A percentile compares a stretch with the other conserved stretches of the same genome.
Conservation (phyloP, 1,139 yeast species). For the Geotrichum aggregatum region DNA sequence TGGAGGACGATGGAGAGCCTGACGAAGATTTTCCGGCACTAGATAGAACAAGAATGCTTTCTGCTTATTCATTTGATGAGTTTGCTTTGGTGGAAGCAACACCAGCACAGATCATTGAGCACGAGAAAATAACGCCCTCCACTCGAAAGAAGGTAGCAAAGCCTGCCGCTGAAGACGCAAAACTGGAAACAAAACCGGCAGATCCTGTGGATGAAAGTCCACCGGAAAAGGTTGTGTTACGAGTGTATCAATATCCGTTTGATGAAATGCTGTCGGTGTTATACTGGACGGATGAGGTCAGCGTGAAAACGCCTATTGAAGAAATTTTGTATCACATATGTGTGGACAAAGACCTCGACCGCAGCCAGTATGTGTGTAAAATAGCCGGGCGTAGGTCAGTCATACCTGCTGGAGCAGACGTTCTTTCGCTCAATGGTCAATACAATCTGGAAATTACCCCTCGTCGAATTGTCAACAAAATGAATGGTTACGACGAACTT, state of each 20-base stretch:
- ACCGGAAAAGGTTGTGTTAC: conserved; percentile 23
- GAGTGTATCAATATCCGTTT: conserved; percentile 37
- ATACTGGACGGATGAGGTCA: conserved; percentile 32
- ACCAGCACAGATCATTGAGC: conserved; percentile 36
- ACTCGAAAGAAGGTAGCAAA: conserved; percentile 11
- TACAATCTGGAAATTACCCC: conserved; percentile 34
- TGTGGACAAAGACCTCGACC: conserved; percentile 36
- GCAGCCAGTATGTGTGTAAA: conserved; percentile 37
- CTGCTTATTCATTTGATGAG: conserved; percentile 45
- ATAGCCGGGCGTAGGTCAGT: conserved; percentile 32
- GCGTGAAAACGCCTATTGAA: conserved; percentile 27
- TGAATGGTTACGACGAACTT: conserved; percentile 30
- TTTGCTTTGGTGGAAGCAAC: conserved; percentile 45
- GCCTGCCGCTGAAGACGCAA: neutral
- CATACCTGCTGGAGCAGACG: conserved; percentile 14
- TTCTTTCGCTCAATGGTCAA: conserved; percentile 28
- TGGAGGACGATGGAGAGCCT: conserved; percentile 47
- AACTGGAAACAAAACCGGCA: conserved; percentile 8
- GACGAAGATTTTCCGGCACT: conserved; percentile 48
- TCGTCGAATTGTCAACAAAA: conserved; percentile 30
- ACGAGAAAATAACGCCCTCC: conserved; percentile 37
- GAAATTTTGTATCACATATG: conserved; percentile 37
- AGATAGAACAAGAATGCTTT: conserved; percentile 41
- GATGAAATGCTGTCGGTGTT: conserved; percentile 35
- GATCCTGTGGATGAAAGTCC: conserved; percentile 5